A percentile compares a stretch with the other conserved stretches of the same genome.
Conservation (phyloP, 2,329 filamentous ascomycete species). For the Neoscytalidium dimidiatum region DNA sequence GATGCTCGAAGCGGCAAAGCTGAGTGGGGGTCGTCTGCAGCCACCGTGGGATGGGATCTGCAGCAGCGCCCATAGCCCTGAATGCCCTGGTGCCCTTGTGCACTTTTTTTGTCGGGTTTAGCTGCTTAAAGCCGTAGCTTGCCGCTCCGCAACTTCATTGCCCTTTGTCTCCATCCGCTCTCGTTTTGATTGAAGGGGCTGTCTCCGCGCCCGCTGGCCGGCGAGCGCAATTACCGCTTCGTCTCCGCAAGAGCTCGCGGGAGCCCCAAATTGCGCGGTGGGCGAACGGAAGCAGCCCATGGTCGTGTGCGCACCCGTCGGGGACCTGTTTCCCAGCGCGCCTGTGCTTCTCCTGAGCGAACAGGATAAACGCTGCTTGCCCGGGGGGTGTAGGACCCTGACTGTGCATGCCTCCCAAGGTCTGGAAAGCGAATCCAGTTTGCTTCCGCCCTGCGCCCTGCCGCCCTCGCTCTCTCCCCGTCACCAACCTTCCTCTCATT, state of each 20-base stretch:
- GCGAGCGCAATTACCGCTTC: background rate
- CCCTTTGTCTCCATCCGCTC: background rate
- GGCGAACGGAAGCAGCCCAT: background rate
- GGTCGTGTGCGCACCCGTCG: background rate
- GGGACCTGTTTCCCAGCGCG: background rate
- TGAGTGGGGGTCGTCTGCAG: conserved; percentile 11
- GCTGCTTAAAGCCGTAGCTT: conserved; percentile 9
- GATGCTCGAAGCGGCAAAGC: conserved; percentile 1
- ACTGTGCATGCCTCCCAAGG: background rate
- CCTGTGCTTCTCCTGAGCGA: background rate
- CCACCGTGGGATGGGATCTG: conserved; percentile 17
- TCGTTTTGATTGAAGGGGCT: conserved; percentile 4
- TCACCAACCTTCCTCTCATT: background rate
- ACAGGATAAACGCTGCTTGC: no score
- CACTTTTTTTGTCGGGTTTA: background rate
- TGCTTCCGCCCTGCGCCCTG: no score
- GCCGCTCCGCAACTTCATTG: background rate
- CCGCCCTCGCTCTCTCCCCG: conserved; percentile 1
- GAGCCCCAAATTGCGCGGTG: background rate
- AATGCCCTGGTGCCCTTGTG: background rate
- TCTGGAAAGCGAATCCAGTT: no score
- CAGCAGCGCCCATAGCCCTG: no score
- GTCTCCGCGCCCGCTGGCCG: conserved; percentile 1
- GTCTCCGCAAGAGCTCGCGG: background rate
- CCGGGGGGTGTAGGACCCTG: conserved; percentile 18